Conservation (phyloP, 176 grass and related monocot genomes). For the Pontederia crassipes region DNA sequence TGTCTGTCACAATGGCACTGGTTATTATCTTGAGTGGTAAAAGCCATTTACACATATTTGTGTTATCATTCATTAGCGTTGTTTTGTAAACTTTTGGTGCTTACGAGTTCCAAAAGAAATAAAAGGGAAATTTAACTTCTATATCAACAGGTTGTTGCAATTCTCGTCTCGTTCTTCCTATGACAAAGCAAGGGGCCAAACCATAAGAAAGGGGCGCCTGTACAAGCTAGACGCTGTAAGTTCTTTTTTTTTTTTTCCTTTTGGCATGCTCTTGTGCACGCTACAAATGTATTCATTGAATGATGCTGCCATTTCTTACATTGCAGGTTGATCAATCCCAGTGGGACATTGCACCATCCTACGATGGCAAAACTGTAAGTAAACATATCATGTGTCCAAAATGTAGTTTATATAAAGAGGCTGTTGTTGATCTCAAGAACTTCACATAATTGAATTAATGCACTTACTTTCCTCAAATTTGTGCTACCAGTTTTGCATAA, state of each 20-base stretch:
- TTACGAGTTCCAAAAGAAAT: too few relatives aligned
- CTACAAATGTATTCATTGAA: not conserved
- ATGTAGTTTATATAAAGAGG: not conserved
- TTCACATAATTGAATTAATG: too few relatives aligned
- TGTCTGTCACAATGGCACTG: too few relatives aligned
- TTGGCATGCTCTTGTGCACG: not conserved
- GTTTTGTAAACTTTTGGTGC: too few relatives aligned
- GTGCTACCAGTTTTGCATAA: too few relatives aligned
- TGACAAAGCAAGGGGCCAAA: constrained; percentile 34
- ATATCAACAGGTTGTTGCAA: constrained; percentile 53
- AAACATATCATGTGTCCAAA: not conserved
- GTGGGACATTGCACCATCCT: constrained; percentile 55
- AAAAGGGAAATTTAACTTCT: not conserved
- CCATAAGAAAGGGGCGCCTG: constrained; percentile 27
- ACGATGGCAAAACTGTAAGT: constrained; percentile 86
- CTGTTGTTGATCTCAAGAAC: too few relatives aligned
- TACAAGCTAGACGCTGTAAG: constrained; percentile 56
- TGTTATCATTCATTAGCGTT: too few relatives aligned
- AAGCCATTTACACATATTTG: too few relatives aligned
- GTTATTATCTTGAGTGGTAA: too few relatives aligned
- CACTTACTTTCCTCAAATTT: too few relatives aligned
- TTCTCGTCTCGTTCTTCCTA: constrained; percentile 57
- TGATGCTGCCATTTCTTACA: constrained; percentile 17
- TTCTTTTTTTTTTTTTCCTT: not conserved
- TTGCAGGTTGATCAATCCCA: constrained; percentile 44